These are phyloP conservation scores for Aquilaria malaccensis DNA, from an alignment of 345 rosid genomes.

Conservation along the genomic window DNA sequence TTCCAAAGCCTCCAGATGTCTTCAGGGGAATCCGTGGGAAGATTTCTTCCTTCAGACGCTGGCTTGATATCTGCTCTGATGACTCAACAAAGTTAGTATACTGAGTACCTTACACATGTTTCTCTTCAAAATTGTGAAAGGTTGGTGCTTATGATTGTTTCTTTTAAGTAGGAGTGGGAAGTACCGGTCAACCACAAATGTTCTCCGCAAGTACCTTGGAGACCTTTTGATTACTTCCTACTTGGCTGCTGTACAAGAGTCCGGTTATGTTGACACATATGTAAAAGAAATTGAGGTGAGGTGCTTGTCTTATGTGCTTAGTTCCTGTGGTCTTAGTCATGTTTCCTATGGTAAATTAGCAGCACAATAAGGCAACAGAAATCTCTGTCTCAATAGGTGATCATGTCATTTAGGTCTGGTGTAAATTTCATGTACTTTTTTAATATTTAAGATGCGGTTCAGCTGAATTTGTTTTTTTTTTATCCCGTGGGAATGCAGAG, in stretches of 20 bases:
- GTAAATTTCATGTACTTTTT: no score
- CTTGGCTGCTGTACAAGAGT: constrained; percentile 53
- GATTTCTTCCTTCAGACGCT: constrained; percentile 56
- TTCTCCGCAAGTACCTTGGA: constrained; percentile 87
- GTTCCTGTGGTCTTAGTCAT: no score
- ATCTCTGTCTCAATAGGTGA: no score
- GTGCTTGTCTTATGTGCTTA: not conserved
- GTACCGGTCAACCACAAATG: constrained; percentile 40
- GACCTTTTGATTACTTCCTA: constrained; percentile 81
- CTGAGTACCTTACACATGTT: constrained; percentile 6
- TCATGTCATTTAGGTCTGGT: no score
- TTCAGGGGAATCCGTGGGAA: constrained; percentile 82
- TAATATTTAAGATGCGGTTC: constrained; percentile 1
- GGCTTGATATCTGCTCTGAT: constrained; percentile 88
- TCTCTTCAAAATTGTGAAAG: not conserved
- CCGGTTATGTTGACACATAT: constrained; percentile 69
- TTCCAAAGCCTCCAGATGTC: constrained; percentile 74
- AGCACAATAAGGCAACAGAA: no score
- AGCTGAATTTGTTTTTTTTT: constrained; percentile 2
- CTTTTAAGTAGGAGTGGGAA: constrained; percentile 50
- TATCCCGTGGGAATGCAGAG: constrained; percentile 34
- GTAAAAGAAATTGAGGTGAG: constrained; percentile 88
- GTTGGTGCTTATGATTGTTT: not conserved
- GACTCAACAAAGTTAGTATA: constrained; percentile 62
- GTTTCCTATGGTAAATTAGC: no score